Evolutionary conservation across 148 eudicot species (phyloP), one percentile per base, ranked within the genome.

Genomic region (Pharnaceum exiguum): DNA sequence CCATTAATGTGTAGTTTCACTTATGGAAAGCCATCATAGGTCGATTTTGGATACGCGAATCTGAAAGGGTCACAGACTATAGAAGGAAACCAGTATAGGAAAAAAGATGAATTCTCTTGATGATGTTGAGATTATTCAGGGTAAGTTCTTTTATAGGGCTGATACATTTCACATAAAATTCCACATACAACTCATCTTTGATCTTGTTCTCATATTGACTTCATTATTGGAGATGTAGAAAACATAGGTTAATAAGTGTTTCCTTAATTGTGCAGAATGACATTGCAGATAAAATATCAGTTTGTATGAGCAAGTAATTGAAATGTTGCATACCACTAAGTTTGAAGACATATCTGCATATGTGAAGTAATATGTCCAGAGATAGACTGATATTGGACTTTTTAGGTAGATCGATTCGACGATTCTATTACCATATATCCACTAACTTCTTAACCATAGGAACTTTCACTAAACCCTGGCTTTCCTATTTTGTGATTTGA

Each of bases 141-240:
- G 55, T 61, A 18, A 18, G n/a, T n/a, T 24, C 0, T 13, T 68
- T 53, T 11, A 27, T 21, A 33, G 24, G 35, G 23, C 32, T 31
- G 63, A 68, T 60, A 59, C 18, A 52, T 25, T 59, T 68, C 66
- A 52, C 60, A 60, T 7, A 4, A 8, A 40, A 28, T 10, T 17
- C 8, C 25, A 44, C 19, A 25, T 27, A 32, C 46, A 51, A 29
- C 61, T 46, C 47, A 54, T 19, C 44, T 54, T 44, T 59, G 52
- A 51, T 59, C 46, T 15, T 51, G 35, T 23, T 42, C 46, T 59
- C 33, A 51, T 13, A 30, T 60, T 17, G 10, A 30, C 32, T 58
- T 49, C 1, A 7, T 33, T 10, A 10, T 59, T 10, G 10, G 15
- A 11, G n/a, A 53, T 44, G 71, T 38, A 57, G 25, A 16, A n/a